Percentiles rank a stretch among this genome's conserved stretches.
Conservation (phyloP, 2,329 filamentous ascomycete genomes). For the Trichocomaceae sp. region DNA sequence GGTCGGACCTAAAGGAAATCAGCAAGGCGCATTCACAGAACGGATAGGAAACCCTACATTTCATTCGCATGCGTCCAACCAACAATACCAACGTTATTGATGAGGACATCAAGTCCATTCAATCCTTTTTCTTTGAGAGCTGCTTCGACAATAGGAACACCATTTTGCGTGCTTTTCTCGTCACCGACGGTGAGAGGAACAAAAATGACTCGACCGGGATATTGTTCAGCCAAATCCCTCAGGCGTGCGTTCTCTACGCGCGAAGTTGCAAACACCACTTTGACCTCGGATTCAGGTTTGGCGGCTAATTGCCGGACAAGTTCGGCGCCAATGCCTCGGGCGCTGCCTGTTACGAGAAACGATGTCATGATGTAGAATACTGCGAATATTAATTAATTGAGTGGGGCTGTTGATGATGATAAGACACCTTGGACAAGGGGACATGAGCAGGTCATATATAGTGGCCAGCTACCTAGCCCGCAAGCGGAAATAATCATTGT, state of each 20-base stretch:
- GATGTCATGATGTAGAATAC: conserved; percentile 23
- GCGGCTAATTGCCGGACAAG: conserved; percentile 23
- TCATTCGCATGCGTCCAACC: conserved; percentile 15
- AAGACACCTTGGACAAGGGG: no score
- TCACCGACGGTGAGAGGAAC: conserved; percentile 34
- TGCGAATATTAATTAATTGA: no score
- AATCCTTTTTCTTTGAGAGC: conserved; percentile 23
- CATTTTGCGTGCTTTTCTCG: conserved; percentile 28
- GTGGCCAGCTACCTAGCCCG: no score
- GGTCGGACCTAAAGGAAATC: conserved; percentile 26
- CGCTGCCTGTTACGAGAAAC: conserved; percentile 31
- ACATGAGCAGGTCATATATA: no score
- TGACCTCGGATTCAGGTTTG: conserved; percentile 25
- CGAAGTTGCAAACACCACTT: conserved; percentile 36
- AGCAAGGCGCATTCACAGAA: background rate
- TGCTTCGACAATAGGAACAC: conserved; percentile 28
- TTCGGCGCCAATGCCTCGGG: conserved; percentile 30
- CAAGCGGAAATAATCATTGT: no score
- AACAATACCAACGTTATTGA: conserved; percentile 27
- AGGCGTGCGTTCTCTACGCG: conserved; percentile 26
- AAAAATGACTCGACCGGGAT: conserved; percentile 27
- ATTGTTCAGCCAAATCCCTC: conserved; percentile 26
- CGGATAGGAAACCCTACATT: conserved; percentile 16
- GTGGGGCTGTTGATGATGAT: no score
- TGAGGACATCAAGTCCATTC: conserved; percentile 28